phyloP scores from a whole-genome alignment of 495 filamentous ascomycete genomes.

The Podospora tetraspora region DNA sequence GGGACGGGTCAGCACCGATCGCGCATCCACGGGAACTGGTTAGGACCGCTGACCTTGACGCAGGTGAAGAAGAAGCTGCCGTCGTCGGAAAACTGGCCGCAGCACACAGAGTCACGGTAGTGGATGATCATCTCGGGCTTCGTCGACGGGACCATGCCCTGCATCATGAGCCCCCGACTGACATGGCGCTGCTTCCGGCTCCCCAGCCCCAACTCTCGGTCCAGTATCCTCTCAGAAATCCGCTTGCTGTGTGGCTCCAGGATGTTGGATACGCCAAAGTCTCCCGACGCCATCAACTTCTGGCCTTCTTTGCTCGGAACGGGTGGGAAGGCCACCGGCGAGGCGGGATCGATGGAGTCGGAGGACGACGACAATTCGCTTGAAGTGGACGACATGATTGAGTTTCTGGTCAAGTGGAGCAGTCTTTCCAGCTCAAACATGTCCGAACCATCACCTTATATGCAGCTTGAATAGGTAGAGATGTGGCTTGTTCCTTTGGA shows the following conservation, averaged over 20 bases:
- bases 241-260: constrained; percentile 47
- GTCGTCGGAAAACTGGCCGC: constrained; percentile 92
- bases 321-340: constrained; percentile 50
- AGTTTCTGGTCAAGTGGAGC: constrained; percentile 32
- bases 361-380: constrained; percentile 19
- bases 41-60: constrained; percentile 48
- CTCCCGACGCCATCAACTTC: constrained; percentile 72
- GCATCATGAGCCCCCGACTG: constrained; percentile 55
- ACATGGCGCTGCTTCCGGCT: constrained; percentile 46
- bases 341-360: constrained; percentile 25
- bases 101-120: constrained; percentile 79
- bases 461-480: neutral
- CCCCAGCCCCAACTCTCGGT: constrained; percentile 70
- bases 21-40: neutral
- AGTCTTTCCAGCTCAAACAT: neutral
- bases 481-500: neutral
- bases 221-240: constrained; percentile 63
- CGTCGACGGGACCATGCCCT: constrained; percentile 62
- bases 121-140: constrained; percentile 84
- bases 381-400: constrained; percentile 26
- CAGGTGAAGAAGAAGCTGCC: constrained; percentile 98
- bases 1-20: neutral
- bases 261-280: constrained; percentile 62
- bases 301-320: constrained; percentile 72
- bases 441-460: neutral